Percentiles rank a stretch among this genome's conserved stretches.
These are phyloP conservation scores for Magnolia changhungtana DNA, from an alignment of 164 flowering plant genomes.

Conservation along the genomic window DNA sequence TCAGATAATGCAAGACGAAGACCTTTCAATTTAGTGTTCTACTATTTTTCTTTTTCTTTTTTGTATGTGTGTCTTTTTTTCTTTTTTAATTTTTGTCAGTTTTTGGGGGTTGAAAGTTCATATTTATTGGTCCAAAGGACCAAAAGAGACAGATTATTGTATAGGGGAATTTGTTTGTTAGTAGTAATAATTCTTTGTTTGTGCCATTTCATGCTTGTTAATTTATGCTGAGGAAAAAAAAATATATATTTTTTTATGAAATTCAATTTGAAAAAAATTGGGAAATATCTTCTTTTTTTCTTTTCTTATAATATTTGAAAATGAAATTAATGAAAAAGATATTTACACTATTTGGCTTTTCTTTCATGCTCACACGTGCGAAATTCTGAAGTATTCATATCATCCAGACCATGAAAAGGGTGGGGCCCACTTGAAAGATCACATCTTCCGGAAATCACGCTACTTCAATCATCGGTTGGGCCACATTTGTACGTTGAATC, in stretches of 20 bases:
- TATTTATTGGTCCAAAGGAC: constrained; percentile 22
- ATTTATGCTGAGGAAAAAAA: background rate
- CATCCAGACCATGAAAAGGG: background rate
- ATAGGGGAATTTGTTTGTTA: constrained; percentile 21
- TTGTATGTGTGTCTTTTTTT: background rate
- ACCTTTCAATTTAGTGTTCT: background rate
- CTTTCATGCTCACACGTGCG: background rate
- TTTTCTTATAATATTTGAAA: background rate
- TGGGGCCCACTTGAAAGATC: background rate
- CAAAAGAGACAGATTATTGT: constrained; percentile 13
- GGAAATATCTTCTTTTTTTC: background rate
- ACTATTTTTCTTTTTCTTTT: background rate
- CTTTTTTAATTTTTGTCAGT: too few species aligned
- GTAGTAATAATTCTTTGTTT: constrained; percentile 24
- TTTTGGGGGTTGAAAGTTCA: background rate
- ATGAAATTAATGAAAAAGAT: background rate
- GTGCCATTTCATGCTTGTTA: constrained; percentile 5
- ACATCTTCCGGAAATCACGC: background rate
- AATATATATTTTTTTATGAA: background rate
- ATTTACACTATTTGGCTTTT: background rate
- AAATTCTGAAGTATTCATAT: background rate
- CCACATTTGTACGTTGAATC: background rate
- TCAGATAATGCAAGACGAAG: constrained; percentile 7
- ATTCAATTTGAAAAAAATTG: background rate
- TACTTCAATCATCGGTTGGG: background rate